Evolutionary conservation across 2,329 filamentous ascomycete species (phyloP).

Genomic region (Curvularia eragrostidis): DNA sequence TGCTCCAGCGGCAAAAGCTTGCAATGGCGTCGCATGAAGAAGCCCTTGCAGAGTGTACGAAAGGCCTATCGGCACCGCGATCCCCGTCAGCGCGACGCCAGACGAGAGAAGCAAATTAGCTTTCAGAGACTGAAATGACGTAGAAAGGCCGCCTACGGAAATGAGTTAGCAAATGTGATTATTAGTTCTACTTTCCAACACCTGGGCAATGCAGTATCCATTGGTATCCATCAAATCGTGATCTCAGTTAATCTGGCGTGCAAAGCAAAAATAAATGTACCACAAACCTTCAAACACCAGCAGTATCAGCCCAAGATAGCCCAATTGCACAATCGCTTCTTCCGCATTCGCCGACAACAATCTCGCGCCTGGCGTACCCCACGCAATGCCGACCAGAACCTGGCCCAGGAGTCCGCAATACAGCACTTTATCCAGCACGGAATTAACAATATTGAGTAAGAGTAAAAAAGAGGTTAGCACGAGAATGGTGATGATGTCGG

Average conservation of each 20-base stretch:
- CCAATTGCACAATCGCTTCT: constrained; percentile 66
- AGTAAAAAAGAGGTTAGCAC: constrained; percentile 68
- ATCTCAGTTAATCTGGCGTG: background rate
- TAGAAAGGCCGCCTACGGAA: constrained; percentile 64
- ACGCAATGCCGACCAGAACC: constrained; percentile 72
- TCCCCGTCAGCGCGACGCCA: constrained; percentile 70
- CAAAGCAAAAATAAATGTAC: background rate
- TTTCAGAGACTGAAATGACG: constrained; percentile 61
- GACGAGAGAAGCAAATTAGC: constrained; percentile 67
- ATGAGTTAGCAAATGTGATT: constrained; percentile 13
- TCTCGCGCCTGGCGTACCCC: constrained; percentile 69
- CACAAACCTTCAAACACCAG: constrained; percentile 71
- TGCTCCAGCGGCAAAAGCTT: constrained; percentile 75
- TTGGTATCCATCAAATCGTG: too few relatives aligned
- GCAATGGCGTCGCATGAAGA: constrained; percentile 59
- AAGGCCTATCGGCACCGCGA: constrained; percentile 67
- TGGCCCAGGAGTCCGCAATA: constrained; percentile 78
- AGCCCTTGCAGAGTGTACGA: constrained; percentile 67
- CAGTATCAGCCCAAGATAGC: constrained; percentile 75
- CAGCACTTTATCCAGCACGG: constrained; percentile 63
- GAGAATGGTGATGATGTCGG: constrained; percentile 65
- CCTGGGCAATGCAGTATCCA: too few relatives aligned
- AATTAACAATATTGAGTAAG: constrained; percentile 65
- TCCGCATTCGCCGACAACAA: constrained; percentile 64
- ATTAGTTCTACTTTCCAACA: too few relatives aligned